Percentiles rank a stretch among this genome's conserved stretches.
Evolutionary conservation across 441 rosid species (phyloP).

Genomic region (Lepidium campestre): DNA sequence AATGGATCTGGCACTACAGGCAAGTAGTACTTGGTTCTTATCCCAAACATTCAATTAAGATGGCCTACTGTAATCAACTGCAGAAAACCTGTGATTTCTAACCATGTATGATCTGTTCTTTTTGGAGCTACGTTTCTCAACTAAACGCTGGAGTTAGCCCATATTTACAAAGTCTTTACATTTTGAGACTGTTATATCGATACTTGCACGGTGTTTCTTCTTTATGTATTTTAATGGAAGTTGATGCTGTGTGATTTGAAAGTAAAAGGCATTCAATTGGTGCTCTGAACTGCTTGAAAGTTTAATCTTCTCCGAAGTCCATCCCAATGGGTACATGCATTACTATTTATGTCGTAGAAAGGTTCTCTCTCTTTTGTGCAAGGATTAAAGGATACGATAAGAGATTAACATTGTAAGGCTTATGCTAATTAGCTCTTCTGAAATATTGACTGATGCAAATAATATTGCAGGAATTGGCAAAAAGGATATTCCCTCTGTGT

Average conservation of each 20-base stretch:
- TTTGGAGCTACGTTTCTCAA: neutral
- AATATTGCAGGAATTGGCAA: conserved; percentile 74
- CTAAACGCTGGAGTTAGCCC: neutral
- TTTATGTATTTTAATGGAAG: neutral
- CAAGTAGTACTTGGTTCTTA: conserved; percentile 20
- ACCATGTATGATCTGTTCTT: neutral
- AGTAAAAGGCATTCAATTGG: neutral
- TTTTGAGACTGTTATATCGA: neutral
- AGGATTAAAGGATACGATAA: neutral
- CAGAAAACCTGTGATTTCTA: neutral
- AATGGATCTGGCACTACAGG: conserved; percentile 93
- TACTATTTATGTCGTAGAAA: neutral
- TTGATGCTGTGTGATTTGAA: neutral
- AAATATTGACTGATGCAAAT: conserved; percentile 22
- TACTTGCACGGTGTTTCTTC: neutral
- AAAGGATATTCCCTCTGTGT: conserved; percentile 78
- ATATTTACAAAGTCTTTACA: neutral
- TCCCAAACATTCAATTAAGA: neutral
- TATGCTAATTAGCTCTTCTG: neutral
- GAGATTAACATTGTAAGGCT: neutral
- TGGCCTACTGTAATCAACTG: neutral
- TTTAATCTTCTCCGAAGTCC: neutral
- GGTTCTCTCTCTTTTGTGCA: neutral
- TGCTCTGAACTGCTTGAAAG: neutral
- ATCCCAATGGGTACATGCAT: neutral